Evolutionary conservation across 371 early-diverging fungal genomes (phyloP), one percentile per base, ranked within the genome.

Genomic region (Rhizopus stolonifer): DNA sequence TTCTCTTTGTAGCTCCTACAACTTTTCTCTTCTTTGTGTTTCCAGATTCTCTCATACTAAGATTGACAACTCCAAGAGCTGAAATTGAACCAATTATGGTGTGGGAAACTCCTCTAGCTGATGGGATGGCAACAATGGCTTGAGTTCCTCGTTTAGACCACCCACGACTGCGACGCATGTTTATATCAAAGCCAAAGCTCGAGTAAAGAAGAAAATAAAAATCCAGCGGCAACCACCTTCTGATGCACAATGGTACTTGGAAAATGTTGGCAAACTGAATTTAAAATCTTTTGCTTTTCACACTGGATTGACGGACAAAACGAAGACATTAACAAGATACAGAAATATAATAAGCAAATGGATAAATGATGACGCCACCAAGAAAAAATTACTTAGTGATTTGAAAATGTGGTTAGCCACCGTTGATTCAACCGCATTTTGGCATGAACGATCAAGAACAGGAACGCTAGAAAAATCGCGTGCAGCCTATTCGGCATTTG

Each of bases 381-480:
- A 6, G 55, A 48, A 47, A 19, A 42, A 42, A 15, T 55, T 48
- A 47, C 48, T 55, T 47, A 17, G 32, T 55, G 42, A 55, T 33
- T 29, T 55, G 48, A 14, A 55, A 7, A 48, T 0, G 6, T 57
- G 51, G 57, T 38, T 38, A 7, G 23, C 1, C 51, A 57, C 51
- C 17, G 23, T 51, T 29, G 21, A 51, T 46, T 57, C 31, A 1
- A 22, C 38, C 51, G 51, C 40, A 36, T 57, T 54, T 50, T 51
- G 46, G 57, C 51, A 51, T 50, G 57, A 51, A 46, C 50, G 40
- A 46, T 46, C 57, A 5, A 51, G 51, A 57, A 51, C 24, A 15
- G 46, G 38, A 45, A 50, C 55, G 8, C 42, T 48, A 4, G 55
- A 17, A 48, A 29, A 47, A 40, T 55, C 42, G 25, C 49, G 43